Evolutionary conservation across 441 rosid species (phyloP).

Genomic region (Breynia disticha): DNA sequence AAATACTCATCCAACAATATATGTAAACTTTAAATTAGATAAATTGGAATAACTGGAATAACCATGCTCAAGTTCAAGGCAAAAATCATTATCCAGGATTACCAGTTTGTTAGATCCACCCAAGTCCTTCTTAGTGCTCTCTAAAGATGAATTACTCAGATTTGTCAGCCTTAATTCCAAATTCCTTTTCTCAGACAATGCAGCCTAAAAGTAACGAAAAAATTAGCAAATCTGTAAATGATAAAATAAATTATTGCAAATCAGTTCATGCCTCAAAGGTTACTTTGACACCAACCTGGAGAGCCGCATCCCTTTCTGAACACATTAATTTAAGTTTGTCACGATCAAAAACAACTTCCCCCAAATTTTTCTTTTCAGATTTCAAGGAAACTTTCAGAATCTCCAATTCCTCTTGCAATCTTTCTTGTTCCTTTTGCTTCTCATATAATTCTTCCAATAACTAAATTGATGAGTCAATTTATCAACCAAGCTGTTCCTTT

Average conservation of each 20-base stretch:
- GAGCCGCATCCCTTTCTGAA: slow-evolving; percentile 55
- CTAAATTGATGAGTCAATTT: slow-evolving; percentile 11
- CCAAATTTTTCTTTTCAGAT: slow-evolving; percentile 49
- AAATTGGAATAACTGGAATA: not conserved
- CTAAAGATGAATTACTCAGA: slow-evolving; percentile 33
- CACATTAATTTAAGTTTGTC: slow-evolving; percentile 49
- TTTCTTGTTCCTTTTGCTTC: slow-evolving; percentile 48
- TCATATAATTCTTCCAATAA: slow-evolving; percentile 62
- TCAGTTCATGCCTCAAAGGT: slow-evolving; percentile 6
- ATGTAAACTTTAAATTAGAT: slow-evolving; percentile 1
- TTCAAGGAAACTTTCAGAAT: slow-evolving; percentile 46
- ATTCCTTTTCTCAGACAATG: slow-evolving; percentile 46
- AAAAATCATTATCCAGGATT: slow-evolving; percentile 6
- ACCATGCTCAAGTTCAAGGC: slow-evolving; percentile 1
- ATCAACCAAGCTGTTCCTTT: not conserved
- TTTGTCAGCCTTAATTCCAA: slow-evolving; percentile 48
- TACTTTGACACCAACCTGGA: slow-evolving; percentile 49
- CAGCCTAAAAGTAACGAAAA: slow-evolving; percentile 34
- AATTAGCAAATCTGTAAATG: slow-evolving; percentile 4
- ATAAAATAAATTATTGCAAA: slow-evolving; percentile 2
- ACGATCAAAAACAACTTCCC: slow-evolving; percentile 40
- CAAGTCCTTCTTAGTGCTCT: slow-evolving; percentile 30
- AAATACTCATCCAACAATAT: not conserved
- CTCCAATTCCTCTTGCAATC: slow-evolving; percentile 62
- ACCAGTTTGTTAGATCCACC: slow-evolving; percentile 50